A percentile compares a stretch with the other conserved stretches of the same genome.
Conservation (phyloP, 2,329 filamentous ascomycete species). For the Curvularia spicifera region DNA sequence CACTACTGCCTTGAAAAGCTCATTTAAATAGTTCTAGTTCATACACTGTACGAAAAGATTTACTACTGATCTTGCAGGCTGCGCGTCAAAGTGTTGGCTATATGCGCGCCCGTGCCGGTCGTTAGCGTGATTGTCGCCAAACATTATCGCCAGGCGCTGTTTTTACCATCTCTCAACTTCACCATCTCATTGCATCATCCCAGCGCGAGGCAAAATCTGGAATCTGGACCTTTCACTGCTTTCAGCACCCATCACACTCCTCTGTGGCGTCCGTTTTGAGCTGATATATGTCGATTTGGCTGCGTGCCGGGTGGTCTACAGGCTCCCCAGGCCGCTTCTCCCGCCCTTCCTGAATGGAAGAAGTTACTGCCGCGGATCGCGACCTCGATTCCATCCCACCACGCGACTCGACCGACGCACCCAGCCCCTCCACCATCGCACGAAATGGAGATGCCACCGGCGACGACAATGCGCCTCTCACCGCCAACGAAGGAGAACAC, state of each 20-base stretch:
- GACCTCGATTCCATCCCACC: constrained; percentile 39
- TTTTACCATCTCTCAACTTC: constrained; percentile 29
- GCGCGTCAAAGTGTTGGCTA: constrained; percentile 9
- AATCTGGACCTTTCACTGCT: constrained; percentile 41
- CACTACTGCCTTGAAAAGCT: constrained; percentile 2
- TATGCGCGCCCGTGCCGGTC: constrained; percentile 18
- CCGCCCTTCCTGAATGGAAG: constrained; percentile 42
- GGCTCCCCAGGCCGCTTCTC: constrained; percentile 36
- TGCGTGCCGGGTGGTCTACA: constrained; percentile 43
- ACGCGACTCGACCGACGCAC: constrained; percentile 29
- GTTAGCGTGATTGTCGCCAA: constrained; percentile 21
- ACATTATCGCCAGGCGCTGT: constrained; percentile 20
- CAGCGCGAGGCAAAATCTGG: constrained; percentile 33
- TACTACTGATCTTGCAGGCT: neutral
- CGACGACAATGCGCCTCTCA: constrained; percentile 29
- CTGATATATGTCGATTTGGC: constrained; percentile 39
- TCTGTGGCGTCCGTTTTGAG: constrained; percentile 32
- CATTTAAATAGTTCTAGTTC: neutral
- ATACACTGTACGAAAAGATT: neutral
- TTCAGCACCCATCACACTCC: constrained; percentile 25
- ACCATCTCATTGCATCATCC: constrained; percentile 42
- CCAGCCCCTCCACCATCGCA: constrained; percentile 27
- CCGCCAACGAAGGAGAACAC: constrained; percentile 39
- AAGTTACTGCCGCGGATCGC: constrained; percentile 40
- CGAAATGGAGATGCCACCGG: constrained; percentile 21